Conservation (phyloP, 116 monocot species). For the Phalaenopsis hybrid region DNA sequence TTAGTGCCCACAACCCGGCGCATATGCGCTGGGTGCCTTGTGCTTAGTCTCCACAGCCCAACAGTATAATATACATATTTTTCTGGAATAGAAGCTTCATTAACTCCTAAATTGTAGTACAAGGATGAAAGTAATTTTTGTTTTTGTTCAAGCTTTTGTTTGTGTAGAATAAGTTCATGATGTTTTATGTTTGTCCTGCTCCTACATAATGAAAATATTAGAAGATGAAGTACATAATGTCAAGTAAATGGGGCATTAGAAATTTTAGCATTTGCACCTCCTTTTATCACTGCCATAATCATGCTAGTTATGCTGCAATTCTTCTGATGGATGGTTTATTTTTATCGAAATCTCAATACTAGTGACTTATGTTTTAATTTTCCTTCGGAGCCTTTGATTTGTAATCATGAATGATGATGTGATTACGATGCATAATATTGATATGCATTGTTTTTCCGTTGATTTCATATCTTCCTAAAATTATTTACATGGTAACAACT, state of each 20-base stretch:
- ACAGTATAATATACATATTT: background rate
- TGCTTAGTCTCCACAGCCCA: too few relatives aligned
- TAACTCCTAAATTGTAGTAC: background rate
- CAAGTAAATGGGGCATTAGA: background rate
- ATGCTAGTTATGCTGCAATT: background rate
- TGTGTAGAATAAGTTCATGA: background rate
- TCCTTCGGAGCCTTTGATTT: background rate
- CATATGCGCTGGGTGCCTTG: too few relatives aligned
- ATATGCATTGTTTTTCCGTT: background rate
- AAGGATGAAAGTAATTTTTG: background rate
- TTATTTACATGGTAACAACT: background rate
- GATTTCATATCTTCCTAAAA: background rate
- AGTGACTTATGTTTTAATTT: background rate
- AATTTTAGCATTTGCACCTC: background rate
- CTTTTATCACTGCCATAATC: background rate
- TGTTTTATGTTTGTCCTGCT: background rate
- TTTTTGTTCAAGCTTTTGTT: background rate
- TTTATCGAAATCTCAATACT: background rate
- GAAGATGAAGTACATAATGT: background rate
- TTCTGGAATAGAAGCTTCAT: background rate
- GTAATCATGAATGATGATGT: background rate
- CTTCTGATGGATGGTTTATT: constrained; percentile 4
- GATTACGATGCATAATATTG: background rate
- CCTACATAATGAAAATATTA: background rate
- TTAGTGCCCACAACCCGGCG: too few relatives aligned